Evolutionary conservation across 2,329 filamentous ascomycete species (phyloP), one percentile per base, ranked within the genome.

Genomic region (Diaporthe velutina): DNA sequence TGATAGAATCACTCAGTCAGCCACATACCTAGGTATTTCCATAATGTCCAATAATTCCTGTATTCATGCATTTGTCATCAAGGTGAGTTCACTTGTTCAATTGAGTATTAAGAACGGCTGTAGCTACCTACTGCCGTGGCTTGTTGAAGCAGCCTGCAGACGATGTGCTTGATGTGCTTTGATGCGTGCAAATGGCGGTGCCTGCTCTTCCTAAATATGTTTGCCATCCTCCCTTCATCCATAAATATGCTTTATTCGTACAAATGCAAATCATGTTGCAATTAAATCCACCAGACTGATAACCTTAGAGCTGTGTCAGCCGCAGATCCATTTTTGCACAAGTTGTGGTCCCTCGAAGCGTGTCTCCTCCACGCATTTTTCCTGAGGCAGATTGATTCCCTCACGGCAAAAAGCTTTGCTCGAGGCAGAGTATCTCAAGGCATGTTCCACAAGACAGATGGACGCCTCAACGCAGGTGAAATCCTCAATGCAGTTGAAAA

Each of bases 31-130:
- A 28, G 73, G 50, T 58, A 50, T 9, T 71, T 33, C 4, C 88
- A 90, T 78, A 82, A 82, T 19, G 81, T 90, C 74, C 87, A 84
- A 0, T 85, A 90, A 38, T 58, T 9, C 9, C 40, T 17, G 17
- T 42, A n/a, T 1, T 30, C 13, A 58, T 67, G 50, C 33, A 40
- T 28, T 25, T n/a, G 19, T 17, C 35, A 64, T 45, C 12, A 33
- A 52, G 8, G 25, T 64, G 25, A 9, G 17, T 64, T 72, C 35
- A 54, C n/a, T 15, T 54, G 15, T 38, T 15, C 45, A 52, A 19
- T 67, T 28, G 22, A 35, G 3, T 67, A 52, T 28, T 7, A 38
- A 38, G 13, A 17, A 28, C 22, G 64, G 30, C 30, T 67, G 28
- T 25, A 52, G 52, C n/a, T n/a, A n/a, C 30, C 22, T 52, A 28